These are phyloP conservation scores for Barbatosphaeria neglecta DNA, from an alignment of 495 filamentous ascomycete species.

Conservation along the genomic window DNA sequence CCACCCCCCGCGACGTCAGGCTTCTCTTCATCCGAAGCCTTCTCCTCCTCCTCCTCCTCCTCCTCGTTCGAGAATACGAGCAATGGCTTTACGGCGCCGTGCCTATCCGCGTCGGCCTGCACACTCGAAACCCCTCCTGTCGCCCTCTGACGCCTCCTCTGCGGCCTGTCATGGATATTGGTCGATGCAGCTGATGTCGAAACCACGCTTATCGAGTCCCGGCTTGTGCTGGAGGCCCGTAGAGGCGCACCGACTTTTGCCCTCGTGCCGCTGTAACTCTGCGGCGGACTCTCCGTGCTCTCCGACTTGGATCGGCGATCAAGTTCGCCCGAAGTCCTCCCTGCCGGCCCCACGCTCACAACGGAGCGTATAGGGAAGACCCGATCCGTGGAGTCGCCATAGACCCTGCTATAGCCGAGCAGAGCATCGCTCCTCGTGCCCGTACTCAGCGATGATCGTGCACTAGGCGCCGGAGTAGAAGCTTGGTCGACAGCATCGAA, in stretches of 20 bases:
- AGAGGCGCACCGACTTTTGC: neutral
- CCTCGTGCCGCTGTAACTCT: neutral
- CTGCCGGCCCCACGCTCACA: constrained; percentile 55
- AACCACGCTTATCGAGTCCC: neutral
- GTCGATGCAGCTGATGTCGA: neutral
- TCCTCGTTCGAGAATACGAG: constrained; percentile 18
- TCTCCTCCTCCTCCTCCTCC: too few relatives aligned
- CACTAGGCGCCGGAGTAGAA: constrained; percentile 5
- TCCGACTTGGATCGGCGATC: constrained; percentile 13
- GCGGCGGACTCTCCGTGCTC: neutral
- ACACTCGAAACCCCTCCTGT: constrained; percentile 15
- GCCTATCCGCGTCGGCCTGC: constrained; percentile 16
- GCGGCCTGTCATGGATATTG: neutral
- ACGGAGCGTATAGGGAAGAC: constrained; percentile 81
- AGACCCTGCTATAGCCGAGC: constrained; percentile 7
- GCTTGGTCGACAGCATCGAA: neutral
- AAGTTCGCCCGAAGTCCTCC: constrained; percentile 22
- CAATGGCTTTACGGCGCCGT: constrained; percentile 7
- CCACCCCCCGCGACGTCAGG: constrained; percentile 1
- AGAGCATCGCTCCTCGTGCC: constrained; percentile 12
- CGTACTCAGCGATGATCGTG: constrained; percentile 14
- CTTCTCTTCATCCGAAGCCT: constrained; percentile 19
- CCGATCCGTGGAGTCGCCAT: constrained; percentile 42
- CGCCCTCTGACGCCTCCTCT: constrained; percentile 9
- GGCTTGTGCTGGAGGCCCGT: neutral